A percentile compares a stretch with the other conserved stretches of the same genome.
phyloP scores from a whole-genome alignment of 1,284 basidiomycete species.

The Macrocystidia cucumis region DNA sequence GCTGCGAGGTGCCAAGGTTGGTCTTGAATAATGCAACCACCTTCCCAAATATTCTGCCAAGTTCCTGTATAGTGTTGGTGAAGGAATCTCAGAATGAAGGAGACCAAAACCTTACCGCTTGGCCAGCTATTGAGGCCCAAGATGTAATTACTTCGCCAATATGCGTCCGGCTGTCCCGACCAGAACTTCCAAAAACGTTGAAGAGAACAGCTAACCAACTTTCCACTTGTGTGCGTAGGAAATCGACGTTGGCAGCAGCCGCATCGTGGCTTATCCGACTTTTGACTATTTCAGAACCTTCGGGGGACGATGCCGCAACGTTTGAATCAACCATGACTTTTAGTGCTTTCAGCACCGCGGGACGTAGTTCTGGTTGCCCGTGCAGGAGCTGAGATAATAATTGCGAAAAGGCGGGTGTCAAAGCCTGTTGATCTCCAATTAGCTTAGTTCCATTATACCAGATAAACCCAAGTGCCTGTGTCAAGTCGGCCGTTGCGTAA shows the following conservation, averaged over 20 bases:
- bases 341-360: slow-evolving; percentile 77
- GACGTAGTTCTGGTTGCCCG: slow-evolving; percentile 78
- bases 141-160: slow-evolving; percentile 86
- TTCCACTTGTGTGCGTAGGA: slow-evolving; percentile 75
- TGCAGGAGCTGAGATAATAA: slow-evolving; percentile 91
- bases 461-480: slow-evolving; percentile 29
- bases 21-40: slow-evolving; percentile 73
- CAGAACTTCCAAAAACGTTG: slow-evolving; percentile 90
- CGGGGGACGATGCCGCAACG: slow-evolving; percentile 26
- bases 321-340: slow-evolving; percentile 78
- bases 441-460: slow-evolving; percentile 6
- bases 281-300: slow-evolving; percentile 23
- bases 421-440: slow-evolving; percentile 35
- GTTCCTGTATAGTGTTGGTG: slow-evolving; percentile 39
- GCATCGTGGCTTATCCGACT: slow-evolving; percentile 37
- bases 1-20: slow-evolving; percentile 44
- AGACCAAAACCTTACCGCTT: slow-evolving; percentile 38
- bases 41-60: slow-evolving; percentile 76
- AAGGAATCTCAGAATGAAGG: slow-evolving; percentile 1
- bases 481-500: slow-evolving; percentile 49
- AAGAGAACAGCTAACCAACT: slow-evolving; percentile 94
- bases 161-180: slow-evolving; percentile 68
- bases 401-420: slow-evolving; percentile 73
- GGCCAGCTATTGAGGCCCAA: slow-evolving; percentile 82
- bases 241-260: slow-evolving; percentile 64